Evolutionary conservation across 176 grass and related monocot genomes (phyloP).

Genomic region (Oryza australiensis): DNA sequence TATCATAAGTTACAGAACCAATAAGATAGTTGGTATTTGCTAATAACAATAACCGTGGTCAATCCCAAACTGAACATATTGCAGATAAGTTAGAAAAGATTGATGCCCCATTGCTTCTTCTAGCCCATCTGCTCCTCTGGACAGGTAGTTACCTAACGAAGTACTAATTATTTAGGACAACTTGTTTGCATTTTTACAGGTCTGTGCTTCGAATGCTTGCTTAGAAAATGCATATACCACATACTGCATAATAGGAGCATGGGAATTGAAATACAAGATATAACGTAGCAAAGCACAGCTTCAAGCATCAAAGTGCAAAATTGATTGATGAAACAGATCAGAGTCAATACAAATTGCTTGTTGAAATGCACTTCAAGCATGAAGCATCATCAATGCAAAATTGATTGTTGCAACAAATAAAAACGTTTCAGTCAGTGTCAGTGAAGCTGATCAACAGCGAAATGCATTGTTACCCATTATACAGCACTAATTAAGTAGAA

Average conservation of each 20-base stretch:
- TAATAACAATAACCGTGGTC: neutral
- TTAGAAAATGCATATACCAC: neutral
- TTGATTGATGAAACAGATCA: neutral
- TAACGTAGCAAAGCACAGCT: neutral
- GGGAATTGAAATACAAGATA: neutral
- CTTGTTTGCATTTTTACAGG: neutral
- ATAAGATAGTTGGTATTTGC: neutral
- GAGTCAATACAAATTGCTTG: neutral
- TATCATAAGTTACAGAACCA: conserved; percentile 15
- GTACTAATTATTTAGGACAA: neutral
- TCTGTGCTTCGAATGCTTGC: neutral
- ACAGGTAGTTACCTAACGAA: neutral
- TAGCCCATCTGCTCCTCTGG: neutral
- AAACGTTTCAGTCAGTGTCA: neutral
- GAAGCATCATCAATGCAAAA: neutral
- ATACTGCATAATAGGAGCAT: neutral
- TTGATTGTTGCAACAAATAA: neutral
- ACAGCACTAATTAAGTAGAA: neutral
- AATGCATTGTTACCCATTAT: neutral
- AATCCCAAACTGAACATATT: conserved; percentile 4
- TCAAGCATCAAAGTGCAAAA: neutral
- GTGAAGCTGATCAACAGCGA: neutral
- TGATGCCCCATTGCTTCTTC: neutral
- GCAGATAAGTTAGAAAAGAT: conserved; percentile 4
- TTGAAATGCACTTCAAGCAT: neutral